Evolutionary conservation across 116 monocot species (phyloP), one percentile per base, ranked within the genome.

Genomic region (Iris pallida): DNA sequence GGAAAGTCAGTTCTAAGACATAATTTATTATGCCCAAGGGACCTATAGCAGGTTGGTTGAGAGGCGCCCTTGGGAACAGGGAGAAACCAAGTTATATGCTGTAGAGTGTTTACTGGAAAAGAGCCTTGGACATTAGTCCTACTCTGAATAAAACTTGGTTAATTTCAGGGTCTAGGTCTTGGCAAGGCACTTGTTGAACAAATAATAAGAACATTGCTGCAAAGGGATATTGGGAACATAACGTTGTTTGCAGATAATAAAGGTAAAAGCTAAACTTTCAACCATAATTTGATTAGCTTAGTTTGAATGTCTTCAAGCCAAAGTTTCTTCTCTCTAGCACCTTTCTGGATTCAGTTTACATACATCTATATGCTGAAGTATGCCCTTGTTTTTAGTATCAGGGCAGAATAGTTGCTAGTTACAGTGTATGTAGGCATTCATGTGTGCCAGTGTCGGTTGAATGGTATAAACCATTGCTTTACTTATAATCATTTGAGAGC

Each of bases 221-320:
- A 77, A 63, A 93, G 88, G 63, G 98, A 98, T 62, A 93, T 98
- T 68, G 93, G 93, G 40, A 98, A 98, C 56, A 93, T 98, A 45
- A 90, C 98, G 55, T 78, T 98, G 66, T 98, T 98, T 79, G 93
- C 93, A 16, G 98, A 98, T 71, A 85, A 70, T 74, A 87, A 98
- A 93, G 98, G 98, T 98, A 9, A 46, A 20, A 49, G 49, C 16
- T 5, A 11, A 18, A 30, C 15, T 54, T 40, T 40, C 56, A 51
- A 1, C 4, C 2, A 42, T 51, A 9, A 51, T 51, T 51, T 7
- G 13, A 9, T 51, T 13, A 9, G 4, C 13, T 51, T 51, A 51
- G 1, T 9, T 51, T 1, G 4, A 51, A 51, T 51, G 4, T 7
- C 13, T 7, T 51, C 49, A 13, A 9, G 7, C 13, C 11, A 51